Evolutionary conservation across 495 filamentous ascomycete genomes (phyloP).

Genomic region (Xylaria castorea): DNA sequence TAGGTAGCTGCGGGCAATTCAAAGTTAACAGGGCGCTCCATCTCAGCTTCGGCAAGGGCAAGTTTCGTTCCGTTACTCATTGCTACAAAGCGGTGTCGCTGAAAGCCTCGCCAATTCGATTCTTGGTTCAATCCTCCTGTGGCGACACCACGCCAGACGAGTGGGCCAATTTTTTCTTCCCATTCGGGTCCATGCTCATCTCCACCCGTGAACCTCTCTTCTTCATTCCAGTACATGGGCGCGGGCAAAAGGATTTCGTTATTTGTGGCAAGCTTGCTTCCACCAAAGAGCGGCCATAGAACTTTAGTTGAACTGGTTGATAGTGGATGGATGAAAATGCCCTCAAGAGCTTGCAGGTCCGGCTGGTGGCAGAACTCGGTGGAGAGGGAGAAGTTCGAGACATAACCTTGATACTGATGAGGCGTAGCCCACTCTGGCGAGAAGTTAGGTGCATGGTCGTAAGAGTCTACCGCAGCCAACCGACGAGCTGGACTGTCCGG

Average conservation of each 20-base stretch:
- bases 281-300: slow-evolving; percentile 72
- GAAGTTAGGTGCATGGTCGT: slow-evolving; percentile 51
- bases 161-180: slow-evolving; percentile 59
- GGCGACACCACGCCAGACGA: slow-evolving; percentile 74
- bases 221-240: slow-evolving; percentile 75
- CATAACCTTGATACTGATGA: slow-evolving; percentile 62
- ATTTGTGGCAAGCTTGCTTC: slow-evolving; percentile 74
- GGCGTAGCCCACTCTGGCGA: slow-evolving; percentile 42
- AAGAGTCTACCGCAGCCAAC: slow-evolving; percentile 48
- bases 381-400: slow-evolving; percentile 70
- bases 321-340: slow-evolving; percentile 70
- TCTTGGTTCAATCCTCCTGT: slow-evolving; percentile 65
- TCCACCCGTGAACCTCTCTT: slow-evolving; percentile 70
- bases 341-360: slow-evolving; percentile 63
- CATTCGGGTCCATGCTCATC: slow-evolving; percentile 57
- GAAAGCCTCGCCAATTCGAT: slow-evolving; percentile 68
- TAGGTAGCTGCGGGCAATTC: slow-evolving; percentile 46
- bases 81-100: slow-evolving; percentile 71
- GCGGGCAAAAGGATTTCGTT: slow-evolving; percentile 79
- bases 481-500: slow-evolving; percentile 64
- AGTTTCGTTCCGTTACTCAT: slow-evolving; percentile 70
- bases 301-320: slow-evolving; percentile 59
- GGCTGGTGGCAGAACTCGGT: slow-evolving; percentile 70
- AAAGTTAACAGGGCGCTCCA: slow-evolving; percentile 46
- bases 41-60: slow-evolving; percentile 45